Evolutionary conservation across 31 red algal species (phyloP).

Genomic region (Bonnemaisonia californica): DNA sequence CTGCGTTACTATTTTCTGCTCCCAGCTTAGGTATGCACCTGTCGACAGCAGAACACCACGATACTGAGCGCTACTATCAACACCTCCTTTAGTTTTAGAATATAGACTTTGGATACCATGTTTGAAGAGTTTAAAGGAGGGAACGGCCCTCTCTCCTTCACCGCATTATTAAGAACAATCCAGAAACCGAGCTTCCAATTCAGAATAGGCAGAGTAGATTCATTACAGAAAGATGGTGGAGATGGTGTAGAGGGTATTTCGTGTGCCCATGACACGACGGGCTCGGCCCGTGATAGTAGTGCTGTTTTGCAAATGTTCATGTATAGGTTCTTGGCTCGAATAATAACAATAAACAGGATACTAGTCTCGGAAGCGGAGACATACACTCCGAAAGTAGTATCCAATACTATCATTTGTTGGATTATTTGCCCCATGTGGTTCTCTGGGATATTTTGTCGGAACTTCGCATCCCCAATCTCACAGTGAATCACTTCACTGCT

Average conservation of each 20-base stretch:
- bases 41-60: background rate
- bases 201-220: too few species aligned
- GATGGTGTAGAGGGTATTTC: too few species aligned
- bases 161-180: background rate
- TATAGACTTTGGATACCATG: conserved; percentile 11
- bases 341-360: conserved; percentile 1
- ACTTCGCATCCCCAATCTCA: background rate
- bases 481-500: too few species aligned
- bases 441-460: background rate
- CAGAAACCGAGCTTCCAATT: too few species aligned
- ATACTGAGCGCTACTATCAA: background rate
- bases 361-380: conserved; percentile 7
- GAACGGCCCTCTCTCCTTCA: background rate
- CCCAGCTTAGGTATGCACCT: conserved; percentile 3
- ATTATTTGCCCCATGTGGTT: conserved; percentile 11
- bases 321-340: background rate
- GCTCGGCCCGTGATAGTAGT: too few species aligned
- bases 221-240: too few species aligned
- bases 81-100: too few species aligned
- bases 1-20: conserved; percentile 15
- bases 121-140: conserved; percentile 15
- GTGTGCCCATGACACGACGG: too few species aligned
- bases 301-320: background rate
- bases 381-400: background rate
- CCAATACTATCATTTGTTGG: background rate